phyloP scores from a whole-genome alignment of 148 eudicot species.

The Arbutus unedo region DNA sequence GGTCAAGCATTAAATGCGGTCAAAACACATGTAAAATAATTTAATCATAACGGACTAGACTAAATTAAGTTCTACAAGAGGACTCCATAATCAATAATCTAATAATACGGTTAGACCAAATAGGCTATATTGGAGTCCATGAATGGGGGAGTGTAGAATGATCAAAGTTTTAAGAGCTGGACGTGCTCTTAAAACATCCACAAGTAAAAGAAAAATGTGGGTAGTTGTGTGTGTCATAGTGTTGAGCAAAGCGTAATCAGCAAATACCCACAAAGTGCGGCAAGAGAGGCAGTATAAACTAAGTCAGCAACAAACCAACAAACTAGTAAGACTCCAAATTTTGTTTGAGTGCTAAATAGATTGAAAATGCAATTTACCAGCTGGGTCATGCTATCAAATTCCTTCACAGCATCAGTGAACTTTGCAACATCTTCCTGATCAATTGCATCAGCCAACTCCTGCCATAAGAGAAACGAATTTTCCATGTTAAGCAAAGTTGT shows the following conservation, averaged over 20 bases:
- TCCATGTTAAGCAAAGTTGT: not conserved
- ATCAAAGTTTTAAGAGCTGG: not conserved
- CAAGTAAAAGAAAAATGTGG: not conserved
- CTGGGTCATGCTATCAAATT: constrained; percentile 55
- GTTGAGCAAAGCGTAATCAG: not conserved
- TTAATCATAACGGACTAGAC: too few relatives aligned
- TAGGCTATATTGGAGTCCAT: not conserved
- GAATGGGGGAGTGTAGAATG: not conserved
- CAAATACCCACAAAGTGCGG: not conserved
- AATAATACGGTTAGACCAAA: too few relatives aligned
- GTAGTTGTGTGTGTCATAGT: not conserved
- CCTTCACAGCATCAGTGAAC: constrained; percentile 49
- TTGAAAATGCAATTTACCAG: constrained; percentile 34
- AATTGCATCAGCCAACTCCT: constrained; percentile 60
- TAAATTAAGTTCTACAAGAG: too few relatives aligned
- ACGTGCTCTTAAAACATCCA: not conserved
- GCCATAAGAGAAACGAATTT: not conserved
- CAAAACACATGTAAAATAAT: too few relatives aligned
- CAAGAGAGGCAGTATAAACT: not conserved
- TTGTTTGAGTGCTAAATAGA: not conserved
- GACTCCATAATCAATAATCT: too few relatives aligned
- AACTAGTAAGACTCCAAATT: not conserved
- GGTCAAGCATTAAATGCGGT: too few relatives aligned
- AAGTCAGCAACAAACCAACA: not conserved
- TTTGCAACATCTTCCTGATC: constrained; percentile 54